Evolutionary conservation across 129 eudicot genomes (phyloP).

Genomic region (Arctium lappa): DNA sequence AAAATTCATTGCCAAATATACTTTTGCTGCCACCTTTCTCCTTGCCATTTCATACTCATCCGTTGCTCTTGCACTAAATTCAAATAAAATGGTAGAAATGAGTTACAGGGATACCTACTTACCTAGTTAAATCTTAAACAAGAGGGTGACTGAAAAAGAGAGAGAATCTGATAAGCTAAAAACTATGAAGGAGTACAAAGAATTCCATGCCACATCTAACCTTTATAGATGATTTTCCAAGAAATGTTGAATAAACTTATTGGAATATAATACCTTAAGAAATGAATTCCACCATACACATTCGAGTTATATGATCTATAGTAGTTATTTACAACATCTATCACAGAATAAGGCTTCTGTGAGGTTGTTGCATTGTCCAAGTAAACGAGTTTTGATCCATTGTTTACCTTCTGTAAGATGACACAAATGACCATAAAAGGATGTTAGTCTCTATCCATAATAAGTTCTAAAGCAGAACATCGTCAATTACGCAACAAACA

Average conservation of each 20-base stretch:
- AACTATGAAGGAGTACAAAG: not conserved
- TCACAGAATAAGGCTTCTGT: slow-evolving; percentile 30
- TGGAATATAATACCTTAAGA: slow-evolving; percentile 54
- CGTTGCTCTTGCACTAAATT: slow-evolving; percentile 81
- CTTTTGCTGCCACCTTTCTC: slow-evolving; percentile 67
- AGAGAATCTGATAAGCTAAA: not conserved
- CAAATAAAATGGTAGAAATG: slow-evolving; percentile 1
- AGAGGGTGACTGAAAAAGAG: not conserved
- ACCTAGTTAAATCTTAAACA: not conserved
- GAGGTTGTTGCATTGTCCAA: too few relatives aligned
- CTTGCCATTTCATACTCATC: slow-evolving; percentile 94
- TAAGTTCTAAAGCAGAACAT: too few relatives aligned
- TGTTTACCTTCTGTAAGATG: too few relatives aligned
- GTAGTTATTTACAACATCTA: slow-evolving; percentile 67
- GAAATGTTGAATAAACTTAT: not conserved
- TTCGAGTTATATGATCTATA: slow-evolving; percentile 84
- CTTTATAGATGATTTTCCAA: not conserved
- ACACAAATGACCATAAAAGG: too few relatives aligned
- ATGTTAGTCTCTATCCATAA: too few relatives aligned
- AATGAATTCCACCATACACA: slow-evolving; percentile 98
- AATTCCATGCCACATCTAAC: not conserved
- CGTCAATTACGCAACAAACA: too few relatives aligned
- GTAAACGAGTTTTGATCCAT: too few relatives aligned
- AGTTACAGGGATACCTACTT: not conserved
- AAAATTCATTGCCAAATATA: too few relatives aligned